Evolutionary conservation across 2,329 filamentous ascomycete species (phyloP), one percentile per base, ranked within the genome.

Genomic region (Cercospora sesami): DNA sequence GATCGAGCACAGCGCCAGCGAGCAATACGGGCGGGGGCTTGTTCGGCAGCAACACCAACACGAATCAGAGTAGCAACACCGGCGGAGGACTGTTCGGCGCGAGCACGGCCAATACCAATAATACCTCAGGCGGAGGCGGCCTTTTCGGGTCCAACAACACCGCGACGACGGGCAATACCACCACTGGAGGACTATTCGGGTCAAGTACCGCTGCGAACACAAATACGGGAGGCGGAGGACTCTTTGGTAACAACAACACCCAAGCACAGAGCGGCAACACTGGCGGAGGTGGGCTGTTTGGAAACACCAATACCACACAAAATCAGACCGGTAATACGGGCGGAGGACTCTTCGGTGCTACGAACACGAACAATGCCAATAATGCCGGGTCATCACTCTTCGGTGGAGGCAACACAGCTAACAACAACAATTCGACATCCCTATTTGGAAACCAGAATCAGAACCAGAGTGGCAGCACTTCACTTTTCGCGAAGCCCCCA

Each of bases 1-100:
- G 67, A 5, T 57, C 64, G 5, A 55, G 31, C 14, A 42, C 18
- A 57, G 55, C 39, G 55, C 60, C n/a, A 42, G 42, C 51, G 31
- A 60, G 57, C 42, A 67, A 53, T 42, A 64, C 65, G 23, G 63
- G 66, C n/a, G 66, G 65, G 12, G 66, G 70, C n/a, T 62, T 72
- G 26, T 69, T 70, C 36, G 68, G 65, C 36, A 51, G 51, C 45
- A 68, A 62, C 45, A 60, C 62, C 36, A 68, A 62, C 55, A 60
- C 57, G 14, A 64, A 30, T 26, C 68, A 71, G 30, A 68, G 63
- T 21, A 62, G 42, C 21, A 63, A 26, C 16, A 55, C 58, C 16
- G 59, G 64, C 10, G 72, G 74, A 66, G 77, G 79, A 33, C 68
- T 81, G 28, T 81, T 80, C 61, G 76, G 77, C 18, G 70, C 68